Conservation (phyloP, 140 eudicot species). For the Flaveria floridana region DNA sequence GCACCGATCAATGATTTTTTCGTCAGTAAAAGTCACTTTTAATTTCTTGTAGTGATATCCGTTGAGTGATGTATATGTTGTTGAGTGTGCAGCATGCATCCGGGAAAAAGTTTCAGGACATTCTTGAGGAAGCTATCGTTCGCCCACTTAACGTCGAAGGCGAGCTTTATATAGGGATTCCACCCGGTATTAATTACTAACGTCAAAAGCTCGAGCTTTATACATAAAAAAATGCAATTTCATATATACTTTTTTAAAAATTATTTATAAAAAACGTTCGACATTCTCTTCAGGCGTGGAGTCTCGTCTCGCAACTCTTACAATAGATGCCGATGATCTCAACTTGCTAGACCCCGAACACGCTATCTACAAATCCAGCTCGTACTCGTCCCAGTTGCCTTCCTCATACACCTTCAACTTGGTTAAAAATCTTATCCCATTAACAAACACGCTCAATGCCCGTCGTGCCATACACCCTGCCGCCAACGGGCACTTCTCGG, state of each 20-base stretch:
- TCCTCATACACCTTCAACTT: slow-evolving; percentile 59
- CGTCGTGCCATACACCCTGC: slow-evolving; percentile 89
- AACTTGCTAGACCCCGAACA: slow-evolving; percentile 37
- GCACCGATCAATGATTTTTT: background rate
- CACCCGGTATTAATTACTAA: slow-evolving; percentile 54
- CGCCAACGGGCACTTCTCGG: slow-evolving; percentile 77
- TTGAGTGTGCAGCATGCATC: slow-evolving; percentile 67
- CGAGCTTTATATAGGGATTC: slow-evolving; percentile 86
- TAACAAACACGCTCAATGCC: slow-evolving; percentile 54
- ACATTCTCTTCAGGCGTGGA: slow-evolving; percentile 50
- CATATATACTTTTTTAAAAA: background rate
- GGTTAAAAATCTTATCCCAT: slow-evolving; percentile 48
- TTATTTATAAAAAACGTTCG: background rate
- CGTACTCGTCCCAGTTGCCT: slow-evolving; percentile 27
- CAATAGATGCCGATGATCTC: slow-evolving; percentile 60
- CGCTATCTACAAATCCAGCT: background rate
- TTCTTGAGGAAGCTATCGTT: slow-evolving; percentile 86
- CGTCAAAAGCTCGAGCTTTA: background rate
- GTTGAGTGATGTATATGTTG: background rate
- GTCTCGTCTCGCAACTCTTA: slow-evolving; percentile 79
- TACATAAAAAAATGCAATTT: background rate
- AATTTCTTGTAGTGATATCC: background rate
- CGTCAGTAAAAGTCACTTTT: background rate
- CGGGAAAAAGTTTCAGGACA: slow-evolving; percentile 75
- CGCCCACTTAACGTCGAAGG: slow-evolving; percentile 76